Percentiles rank a stretch among this genome's conserved stretches.
Conservation (phyloP, 2,329 filamentous ascomycete species). For the Microdochium paspali region DNA sequence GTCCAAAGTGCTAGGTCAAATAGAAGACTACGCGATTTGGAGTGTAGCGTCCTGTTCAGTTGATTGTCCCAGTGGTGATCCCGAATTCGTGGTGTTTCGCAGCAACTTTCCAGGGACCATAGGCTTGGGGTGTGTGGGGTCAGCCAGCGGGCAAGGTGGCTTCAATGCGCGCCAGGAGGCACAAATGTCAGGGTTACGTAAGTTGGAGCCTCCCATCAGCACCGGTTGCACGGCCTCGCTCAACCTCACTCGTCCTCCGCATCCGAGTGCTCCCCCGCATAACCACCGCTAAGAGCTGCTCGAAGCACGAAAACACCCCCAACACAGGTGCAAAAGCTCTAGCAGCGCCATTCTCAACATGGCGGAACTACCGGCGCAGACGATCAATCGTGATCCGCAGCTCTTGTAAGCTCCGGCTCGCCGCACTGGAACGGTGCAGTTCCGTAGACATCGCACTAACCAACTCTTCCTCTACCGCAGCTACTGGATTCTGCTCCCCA, state of each 20-base stretch:
- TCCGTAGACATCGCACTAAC: conserved; percentile 68
- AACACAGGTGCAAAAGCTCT: conserved; percentile 1
- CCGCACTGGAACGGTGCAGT: background rate
- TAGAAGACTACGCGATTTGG: too few relatives aligned
- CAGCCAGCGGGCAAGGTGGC: background rate
- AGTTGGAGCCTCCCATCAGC: background rate
- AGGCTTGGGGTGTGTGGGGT: background rate
- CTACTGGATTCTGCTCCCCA: conserved; percentile 98
- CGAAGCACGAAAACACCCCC: background rate
- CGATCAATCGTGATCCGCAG: conserved; percentile 96
- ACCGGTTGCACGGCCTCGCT: background rate
- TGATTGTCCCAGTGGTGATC: too few relatives aligned
- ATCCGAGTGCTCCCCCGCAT: background rate
- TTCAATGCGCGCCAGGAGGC: background rate
- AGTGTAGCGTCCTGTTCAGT: too few relatives aligned
- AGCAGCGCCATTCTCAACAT: conserved; percentile 35
- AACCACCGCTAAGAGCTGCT: background rate
- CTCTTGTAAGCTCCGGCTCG: conserved; percentile 62
- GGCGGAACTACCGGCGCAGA: conserved; percentile 81
- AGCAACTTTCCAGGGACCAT: background rate
- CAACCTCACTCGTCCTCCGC: background rate
- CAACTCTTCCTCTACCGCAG: conserved; percentile 62
- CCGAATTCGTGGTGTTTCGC: background rate
- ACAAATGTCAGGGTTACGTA: background rate
- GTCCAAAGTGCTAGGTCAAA: background rate